These are phyloP conservation scores for Picea sitchensis DNA, from an alignment of 75 land plant species.

Conservation along the genomic window DNA sequence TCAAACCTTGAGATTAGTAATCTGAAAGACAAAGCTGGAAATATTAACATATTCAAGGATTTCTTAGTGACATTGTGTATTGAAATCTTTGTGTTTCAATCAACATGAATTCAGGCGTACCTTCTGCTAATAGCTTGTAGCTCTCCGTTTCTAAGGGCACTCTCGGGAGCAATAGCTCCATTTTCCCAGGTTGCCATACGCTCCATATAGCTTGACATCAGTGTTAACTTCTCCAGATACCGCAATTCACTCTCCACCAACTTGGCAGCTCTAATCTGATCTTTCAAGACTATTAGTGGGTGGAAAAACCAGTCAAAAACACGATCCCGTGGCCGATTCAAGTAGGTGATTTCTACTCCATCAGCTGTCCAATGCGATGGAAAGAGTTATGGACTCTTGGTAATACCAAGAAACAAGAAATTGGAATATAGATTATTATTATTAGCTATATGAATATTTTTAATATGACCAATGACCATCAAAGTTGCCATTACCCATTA, in stretches of 20 bases:
- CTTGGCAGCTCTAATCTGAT: slow-evolving; percentile 55
- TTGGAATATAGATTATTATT: neutral
- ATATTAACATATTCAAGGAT: neutral
- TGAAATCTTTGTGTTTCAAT: neutral
- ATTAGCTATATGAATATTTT: neutral
- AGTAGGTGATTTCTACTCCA: slow-evolving; percentile 52
- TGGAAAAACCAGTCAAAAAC: slow-evolving; percentile 77
- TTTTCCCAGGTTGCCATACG: slow-evolving; percentile 65
- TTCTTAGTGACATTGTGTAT: neutral
- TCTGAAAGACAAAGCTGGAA: neutral
- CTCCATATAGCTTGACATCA: slow-evolving; percentile 31
- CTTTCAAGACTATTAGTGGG: slow-evolving; percentile 68
- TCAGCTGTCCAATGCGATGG: slow-evolving; percentile 20
- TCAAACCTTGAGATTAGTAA: neutral
- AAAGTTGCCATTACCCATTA: slow-evolving; percentile 29
- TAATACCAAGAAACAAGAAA: neutral
- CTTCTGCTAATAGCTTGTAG: slow-evolving; percentile 80
- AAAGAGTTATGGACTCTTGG: neutral
- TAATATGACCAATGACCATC: neutral
- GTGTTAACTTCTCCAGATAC: slow-evolving; percentile 52
- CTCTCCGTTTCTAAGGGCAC: slow-evolving; percentile 65
- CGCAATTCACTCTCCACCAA: slow-evolving; percentile 52
- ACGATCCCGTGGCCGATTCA: slow-evolving; percentile 61
- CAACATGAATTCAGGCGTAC: slow-evolving; percentile 25
- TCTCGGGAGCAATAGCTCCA: slow-evolving; percentile 57